Percentiles rank a stretch among this genome's conserved stretches.
Conservation (phyloP, 2,329 filamentous ascomycete genomes). For the Phialemonium atrogriseum region DNA sequence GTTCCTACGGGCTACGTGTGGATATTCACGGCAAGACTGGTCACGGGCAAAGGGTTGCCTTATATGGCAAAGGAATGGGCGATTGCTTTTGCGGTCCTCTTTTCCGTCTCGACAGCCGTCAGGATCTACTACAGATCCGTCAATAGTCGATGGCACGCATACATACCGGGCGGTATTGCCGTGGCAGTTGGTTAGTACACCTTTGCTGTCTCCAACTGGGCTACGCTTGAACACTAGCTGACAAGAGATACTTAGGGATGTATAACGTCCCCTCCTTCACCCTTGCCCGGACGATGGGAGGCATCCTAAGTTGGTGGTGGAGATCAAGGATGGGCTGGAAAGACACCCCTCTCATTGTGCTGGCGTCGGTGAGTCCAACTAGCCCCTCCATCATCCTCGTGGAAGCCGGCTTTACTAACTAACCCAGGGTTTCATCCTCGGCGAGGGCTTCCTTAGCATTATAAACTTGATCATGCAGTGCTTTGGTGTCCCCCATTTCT, state of each 20-base stretch:
- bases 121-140: slow-evolving; percentile 51
- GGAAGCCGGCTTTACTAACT: slow-evolving; percentile 4
- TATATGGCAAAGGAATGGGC: slow-evolving; percentile 77
- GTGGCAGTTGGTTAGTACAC: slow-evolving; percentile 70
- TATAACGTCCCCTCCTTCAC: slow-evolving; percentile 98
- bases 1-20: slow-evolving; percentile 94
- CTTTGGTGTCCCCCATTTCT: slow-evolving; percentile 57
- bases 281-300: slow-evolving; percentile 76
- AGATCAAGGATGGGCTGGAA: slow-evolving; percentile 38
- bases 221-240: not conserved
- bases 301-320: slow-evolving; percentile 72
- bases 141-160: slow-evolving; percentile 58
- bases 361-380: slow-evolving; percentile 54
- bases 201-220: not conserved
- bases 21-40: slow-evolving; percentile 91
- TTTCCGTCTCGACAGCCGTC: slow-evolving; percentile 60
- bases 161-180: slow-evolving; percentile 86
- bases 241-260: slow-evolving; percentile 78
- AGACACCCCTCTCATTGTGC: slow-evolving; percentile 77
- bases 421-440: slow-evolving; percentile 71
- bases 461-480: slow-evolving; percentile 79
- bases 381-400: not conserved
- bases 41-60: slow-evolving; percentile 84
- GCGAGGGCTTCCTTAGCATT: slow-evolving; percentile 88
- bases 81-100: slow-evolving; percentile 63